Evolutionary conservation across 768 basidiomycete species (phyloP).

Genomic region (Lactarius tabidus): DNA sequence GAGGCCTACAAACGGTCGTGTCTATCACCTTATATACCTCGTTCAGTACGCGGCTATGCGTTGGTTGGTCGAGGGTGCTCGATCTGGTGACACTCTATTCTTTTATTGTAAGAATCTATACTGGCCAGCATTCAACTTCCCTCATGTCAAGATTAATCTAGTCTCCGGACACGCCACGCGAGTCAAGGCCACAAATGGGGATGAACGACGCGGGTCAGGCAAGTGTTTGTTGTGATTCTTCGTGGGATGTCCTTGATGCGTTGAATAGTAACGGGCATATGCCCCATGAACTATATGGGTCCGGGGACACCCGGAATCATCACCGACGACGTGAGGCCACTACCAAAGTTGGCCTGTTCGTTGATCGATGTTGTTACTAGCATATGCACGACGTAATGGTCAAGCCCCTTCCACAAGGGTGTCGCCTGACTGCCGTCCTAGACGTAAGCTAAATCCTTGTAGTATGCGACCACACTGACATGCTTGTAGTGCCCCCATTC

Average conservation of each 20-base stretch:
- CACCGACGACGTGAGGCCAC: conserved; percentile 5
- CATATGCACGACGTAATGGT: conserved; percentile 1
- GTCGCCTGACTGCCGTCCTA: conserved; percentile 12
- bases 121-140: not conserved
- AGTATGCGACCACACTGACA: not conserved
- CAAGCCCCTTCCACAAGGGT: not conserved
- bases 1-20: not conserved
- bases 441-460: not conserved
- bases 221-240: not conserved
- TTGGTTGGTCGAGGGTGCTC: not conserved
- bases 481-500: not conserved
- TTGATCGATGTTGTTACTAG: not conserved
- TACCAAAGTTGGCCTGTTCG: too few species aligned
- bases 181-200: not conserved
- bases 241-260: not conserved
- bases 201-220: not conserved
- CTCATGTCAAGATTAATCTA: not conserved
- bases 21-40: not conserved
- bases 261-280: not conserved
- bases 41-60: not conserved
- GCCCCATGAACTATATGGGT: not conserved
- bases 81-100: not conserved
- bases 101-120: conserved; percentile 1
- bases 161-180: conserved; percentile 6
- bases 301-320: conserved; percentile 1